Conservation (phyloP, 78 protist species). For the Dictyostelium purpureum region DNA sequence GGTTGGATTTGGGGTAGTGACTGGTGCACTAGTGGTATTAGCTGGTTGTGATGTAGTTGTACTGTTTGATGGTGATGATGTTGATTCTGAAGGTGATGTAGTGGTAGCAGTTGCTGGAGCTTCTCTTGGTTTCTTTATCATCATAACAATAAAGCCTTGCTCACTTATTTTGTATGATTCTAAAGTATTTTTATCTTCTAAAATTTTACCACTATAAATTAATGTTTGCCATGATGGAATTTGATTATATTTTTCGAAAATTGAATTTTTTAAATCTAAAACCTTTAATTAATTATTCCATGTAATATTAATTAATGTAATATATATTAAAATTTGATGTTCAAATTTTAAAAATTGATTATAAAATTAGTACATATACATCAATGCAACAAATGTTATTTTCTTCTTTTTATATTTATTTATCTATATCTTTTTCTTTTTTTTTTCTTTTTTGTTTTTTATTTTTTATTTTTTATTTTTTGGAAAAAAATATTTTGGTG, state of each 20-base stretch:
- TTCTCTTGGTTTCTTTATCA: slow-evolving; percentile 83
- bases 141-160: slow-evolving; percentile 79
- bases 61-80: slow-evolving; percentile 10
- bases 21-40: slow-evolving; percentile 29
- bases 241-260: slow-evolving; percentile 44
- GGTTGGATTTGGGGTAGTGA: slow-evolving; percentile 65
- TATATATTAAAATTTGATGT: background rate
- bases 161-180: slow-evolving; percentile 51
- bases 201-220: slow-evolving; percentile 82
- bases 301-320: too few species aligned
- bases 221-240: slow-evolving; percentile 79
- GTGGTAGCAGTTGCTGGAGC: slow-evolving; percentile 32
- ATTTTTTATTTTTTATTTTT: background rate
- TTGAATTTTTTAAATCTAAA: slow-evolving; percentile 40
- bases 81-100: slow-evolving; percentile 19
- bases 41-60: slow-evolving; percentile 38
- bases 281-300: too few species aligned
- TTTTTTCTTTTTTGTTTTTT: background rate
- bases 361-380: too few species aligned
- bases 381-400: too few species aligned
- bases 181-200: slow-evolving; percentile 64
- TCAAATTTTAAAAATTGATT: too few species aligned
- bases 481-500: background rate
- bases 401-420: background rate
- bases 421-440: background rate